Evolutionary conservation across 768 basidiomycete genomes (phyloP).

Genomic region (Mycena indigotica): DNA sequence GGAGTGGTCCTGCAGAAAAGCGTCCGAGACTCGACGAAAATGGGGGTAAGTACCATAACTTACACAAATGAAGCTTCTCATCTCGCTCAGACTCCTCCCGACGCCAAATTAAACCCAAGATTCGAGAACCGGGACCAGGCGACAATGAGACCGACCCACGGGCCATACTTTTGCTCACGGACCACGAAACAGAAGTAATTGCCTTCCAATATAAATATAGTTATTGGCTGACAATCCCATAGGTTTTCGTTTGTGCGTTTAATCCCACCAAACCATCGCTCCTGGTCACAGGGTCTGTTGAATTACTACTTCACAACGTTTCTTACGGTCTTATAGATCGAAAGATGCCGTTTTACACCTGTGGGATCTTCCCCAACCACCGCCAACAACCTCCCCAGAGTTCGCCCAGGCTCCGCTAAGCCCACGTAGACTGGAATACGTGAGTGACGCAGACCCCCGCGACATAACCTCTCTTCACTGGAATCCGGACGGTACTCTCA

Average conservation of each 20-base stretch:
- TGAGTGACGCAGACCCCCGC: constrained; percentile 47
- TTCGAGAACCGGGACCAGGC: constrained; percentile 43
- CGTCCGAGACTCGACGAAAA: constrained; percentile 56
- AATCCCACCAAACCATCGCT: constrained; percentile 62
- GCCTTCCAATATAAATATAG: too few species aligned
- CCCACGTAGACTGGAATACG: constrained; percentile 51
- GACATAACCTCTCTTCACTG: constrained; percentile 81
- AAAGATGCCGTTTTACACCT: constrained; percentile 75
- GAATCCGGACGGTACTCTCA: constrained; percentile 70
- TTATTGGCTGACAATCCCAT: too few species aligned
- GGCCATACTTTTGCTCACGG: constrained; percentile 48
- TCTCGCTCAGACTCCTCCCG: not conserved
- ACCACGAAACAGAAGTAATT: constrained; percentile 67
- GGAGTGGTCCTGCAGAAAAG: constrained; percentile 62
- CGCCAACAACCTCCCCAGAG: constrained; percentile 29
- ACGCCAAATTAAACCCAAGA: constrained; percentile 32
- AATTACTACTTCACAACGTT: not conserved
- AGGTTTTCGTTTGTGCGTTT: constrained; percentile 85
- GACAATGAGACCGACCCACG: constrained; percentile 45
- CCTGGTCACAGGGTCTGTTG: constrained; percentile 76
- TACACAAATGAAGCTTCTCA: not conserved
- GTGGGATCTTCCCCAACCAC: constrained; percentile 63
- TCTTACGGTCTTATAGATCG: constrained; percentile 47
- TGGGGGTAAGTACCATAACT: constrained; percentile 24
- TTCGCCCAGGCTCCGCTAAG: constrained; percentile 36